phyloP scores from a whole-genome alignment of 352 stramenopile genomes.

The Hyaloperonospora brassicae region DNA sequence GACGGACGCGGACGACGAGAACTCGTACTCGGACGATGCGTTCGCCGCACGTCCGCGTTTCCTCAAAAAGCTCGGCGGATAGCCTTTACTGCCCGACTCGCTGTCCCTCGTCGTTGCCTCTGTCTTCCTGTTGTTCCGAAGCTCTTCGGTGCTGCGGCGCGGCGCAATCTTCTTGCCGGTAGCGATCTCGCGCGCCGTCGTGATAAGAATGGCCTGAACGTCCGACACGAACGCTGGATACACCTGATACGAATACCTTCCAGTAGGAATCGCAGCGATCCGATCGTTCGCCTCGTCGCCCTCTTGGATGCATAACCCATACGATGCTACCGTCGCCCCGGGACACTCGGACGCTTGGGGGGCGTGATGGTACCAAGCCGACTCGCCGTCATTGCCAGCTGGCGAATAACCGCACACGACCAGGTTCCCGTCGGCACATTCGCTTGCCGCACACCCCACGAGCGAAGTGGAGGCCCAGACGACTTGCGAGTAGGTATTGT shows the following conservation, averaged over 20 bases:
- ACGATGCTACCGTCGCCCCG: conserved; percentile 31
- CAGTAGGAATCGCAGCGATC: conserved; percentile 46
- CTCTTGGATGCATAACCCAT: conserved; percentile 43
- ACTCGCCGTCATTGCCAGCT: conserved; percentile 39
- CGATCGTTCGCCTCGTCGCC: conserved; percentile 41
- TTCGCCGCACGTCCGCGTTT: too few species aligned
- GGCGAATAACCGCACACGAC: conserved; percentile 61
- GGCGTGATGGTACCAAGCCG: conserved; percentile 56
- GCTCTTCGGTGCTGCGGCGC: too few species aligned
- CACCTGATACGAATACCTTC: conserved; percentile 47
- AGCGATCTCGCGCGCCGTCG: conserved; percentile 23
- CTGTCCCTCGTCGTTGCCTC: too few species aligned
- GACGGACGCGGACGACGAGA: too few species aligned
- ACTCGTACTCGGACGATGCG: too few species aligned
- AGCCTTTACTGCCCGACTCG: too few species aligned
- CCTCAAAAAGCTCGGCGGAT: too few species aligned
- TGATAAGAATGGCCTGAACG: conserved; percentile 45
- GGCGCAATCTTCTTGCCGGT: conserved; percentile 3
- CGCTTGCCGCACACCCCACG: conserved; percentile 50
- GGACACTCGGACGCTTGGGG: conserved; percentile 41
- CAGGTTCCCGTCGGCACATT: conserved; percentile 31
- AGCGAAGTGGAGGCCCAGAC: conserved; percentile 53
- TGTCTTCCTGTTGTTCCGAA: too few species aligned
- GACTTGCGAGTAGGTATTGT: conserved; percentile 73
- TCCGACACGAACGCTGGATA: conserved; percentile 45